phyloP scores from a whole-genome alignment of 306 rosid genomes.

The Sicyos baderoa region DNA sequence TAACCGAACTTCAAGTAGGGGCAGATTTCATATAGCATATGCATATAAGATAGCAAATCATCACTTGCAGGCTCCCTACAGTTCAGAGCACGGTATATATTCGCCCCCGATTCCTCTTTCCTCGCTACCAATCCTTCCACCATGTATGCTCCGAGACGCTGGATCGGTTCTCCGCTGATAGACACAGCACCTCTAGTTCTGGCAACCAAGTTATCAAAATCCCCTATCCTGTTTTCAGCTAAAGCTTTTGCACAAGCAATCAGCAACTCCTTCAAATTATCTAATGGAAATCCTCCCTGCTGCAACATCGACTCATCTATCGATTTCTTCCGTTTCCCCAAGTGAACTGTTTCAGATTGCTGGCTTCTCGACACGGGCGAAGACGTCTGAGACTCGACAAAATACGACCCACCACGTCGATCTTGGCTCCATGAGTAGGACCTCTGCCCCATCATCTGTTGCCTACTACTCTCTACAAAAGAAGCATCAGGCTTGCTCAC shows the following conservation, averaged over 20 bases:
- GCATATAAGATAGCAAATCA: slow-evolving; percentile 85
- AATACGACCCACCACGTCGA: slow-evolving; percentile 28
- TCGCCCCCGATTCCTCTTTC: slow-evolving; percentile 67
- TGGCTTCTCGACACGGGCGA: slow-evolving; percentile 28
- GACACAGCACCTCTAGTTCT: slow-evolving; percentile 58
- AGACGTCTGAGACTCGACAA: slow-evolving; percentile 35
- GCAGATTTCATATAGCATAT: slow-evolving; percentile 70
- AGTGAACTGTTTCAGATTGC: slow-evolving; percentile 34
- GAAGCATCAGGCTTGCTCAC: slow-evolving; percentile 33
- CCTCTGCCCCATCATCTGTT: slow-evolving; percentile 30
- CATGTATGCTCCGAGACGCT: slow-evolving; percentile 92
- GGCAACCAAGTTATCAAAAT: slow-evolving; percentile 48
- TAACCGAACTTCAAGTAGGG: slow-evolving; percentile 92
- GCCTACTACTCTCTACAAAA: slow-evolving; percentile 32
- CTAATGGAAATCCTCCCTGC: slow-evolving; percentile 32
- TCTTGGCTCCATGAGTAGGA: slow-evolving; percentile 44
- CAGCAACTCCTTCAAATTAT: slow-evolving; percentile 59
- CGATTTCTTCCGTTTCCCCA: slow-evolving; percentile 51
- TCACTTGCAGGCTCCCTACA: slow-evolving; percentile 83
- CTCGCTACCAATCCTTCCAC: slow-evolving; percentile 92
- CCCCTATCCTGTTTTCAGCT: slow-evolving; percentile 36
- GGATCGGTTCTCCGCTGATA: slow-evolving; percentile 76
- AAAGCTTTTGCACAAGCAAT: slow-evolving; percentile 72
- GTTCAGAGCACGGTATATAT: slow-evolving; percentile 64
- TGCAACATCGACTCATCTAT: slow-evolving; percentile 41